phyloP scores from a whole-genome alignment of 805 yeast genomes.

The Wickerhamomyces queroliae region DNA sequence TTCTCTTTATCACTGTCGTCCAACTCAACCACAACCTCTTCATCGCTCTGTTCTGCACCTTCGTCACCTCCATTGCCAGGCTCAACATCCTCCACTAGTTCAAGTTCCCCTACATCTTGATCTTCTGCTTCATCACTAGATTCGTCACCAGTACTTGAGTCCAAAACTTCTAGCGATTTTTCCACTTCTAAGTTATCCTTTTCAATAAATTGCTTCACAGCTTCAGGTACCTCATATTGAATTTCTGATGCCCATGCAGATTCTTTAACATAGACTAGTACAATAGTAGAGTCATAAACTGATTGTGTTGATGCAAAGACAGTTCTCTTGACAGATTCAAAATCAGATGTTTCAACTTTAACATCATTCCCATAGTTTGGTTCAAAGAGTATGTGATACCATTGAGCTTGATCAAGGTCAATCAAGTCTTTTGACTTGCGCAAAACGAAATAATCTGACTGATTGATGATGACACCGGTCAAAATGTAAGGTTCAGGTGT shows the following conservation, averaged over 20 bases:
- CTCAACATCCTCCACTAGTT: background rate
- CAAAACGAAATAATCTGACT: slow-evolving; percentile 26
- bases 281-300: slow-evolving; percentile 25
- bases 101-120: slow-evolving; percentile 1
- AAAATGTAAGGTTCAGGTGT: slow-evolving; percentile 32
- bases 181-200: slow-evolving; percentile 23
- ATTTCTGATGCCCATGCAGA: slow-evolving; percentile 15
- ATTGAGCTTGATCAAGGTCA: slow-evolving; percentile 7
- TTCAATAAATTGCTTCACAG: slow-evolving; percentile 24
- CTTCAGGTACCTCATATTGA: slow-evolving; percentile 14
- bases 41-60: no score
- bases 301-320: slow-evolving; percentile 14
- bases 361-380: slow-evolving; percentile 23
- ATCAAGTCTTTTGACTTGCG: slow-evolving; percentile 11
- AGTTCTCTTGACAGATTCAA: slow-evolving; percentile 20
- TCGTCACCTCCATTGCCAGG: slow-evolving; percentile 2
- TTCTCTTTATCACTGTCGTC: slow-evolving; percentile 1
- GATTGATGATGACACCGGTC: slow-evolving; percentile 29
- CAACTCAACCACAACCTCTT: slow-evolving; percentile 1
- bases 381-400: slow-evolving; percentile 27
- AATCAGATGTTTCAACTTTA: slow-evolving; percentile 13
- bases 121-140: slow-evolving; percentile 1
- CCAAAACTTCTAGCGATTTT: slow-evolving; percentile 14
- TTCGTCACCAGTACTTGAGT: slow-evolving; percentile 11
- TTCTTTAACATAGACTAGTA: slow-evolving; percentile 28